Evolutionary conservation across 768 basidiomycete species (phyloP).

Genomic region (Solioccasus polychromus): DNA sequence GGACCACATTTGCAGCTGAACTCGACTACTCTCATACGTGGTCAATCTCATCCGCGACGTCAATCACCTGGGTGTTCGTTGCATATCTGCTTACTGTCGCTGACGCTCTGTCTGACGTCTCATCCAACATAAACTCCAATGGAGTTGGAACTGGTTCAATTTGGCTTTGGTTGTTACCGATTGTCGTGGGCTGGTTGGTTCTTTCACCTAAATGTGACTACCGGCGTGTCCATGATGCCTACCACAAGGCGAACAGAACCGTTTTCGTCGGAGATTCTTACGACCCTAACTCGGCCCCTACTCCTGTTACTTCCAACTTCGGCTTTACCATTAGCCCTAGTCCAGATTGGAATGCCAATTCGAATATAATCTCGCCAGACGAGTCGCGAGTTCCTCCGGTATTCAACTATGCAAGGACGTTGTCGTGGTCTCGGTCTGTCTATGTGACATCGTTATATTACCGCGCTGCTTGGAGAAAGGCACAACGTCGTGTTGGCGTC

Average conservation of each 20-base stretch:
- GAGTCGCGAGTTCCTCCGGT: slow-evolving; percentile 23
- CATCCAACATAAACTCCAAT: slow-evolving; percentile 25
- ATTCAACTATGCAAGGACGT: slow-evolving; percentile 23
- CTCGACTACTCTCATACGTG: slow-evolving; percentile 41
- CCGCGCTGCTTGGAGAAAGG: slow-evolving; percentile 13
- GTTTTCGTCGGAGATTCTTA: not conserved
- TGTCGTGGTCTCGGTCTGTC: slow-evolving; percentile 20
- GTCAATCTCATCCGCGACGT: slow-evolving; percentile 38
- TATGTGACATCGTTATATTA: slow-evolving; percentile 18
- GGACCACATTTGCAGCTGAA: slow-evolving; percentile 31
- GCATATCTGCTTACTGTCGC: slow-evolving; percentile 33
- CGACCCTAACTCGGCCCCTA: not conserved
- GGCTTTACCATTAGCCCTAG: slow-evolving; percentile 16
- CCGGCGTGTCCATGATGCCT: slow-evolving; percentile 23
- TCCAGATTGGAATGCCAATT: not conserved
- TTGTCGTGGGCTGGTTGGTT: slow-evolving; percentile 41
- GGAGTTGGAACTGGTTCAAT: slow-evolving; percentile 39
- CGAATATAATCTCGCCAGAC: slow-evolving; percentile 17
- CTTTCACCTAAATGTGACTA: slow-evolving; percentile 40
- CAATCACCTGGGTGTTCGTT: slow-evolving; percentile 43
- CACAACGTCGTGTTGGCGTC: slow-evolving; percentile 2
- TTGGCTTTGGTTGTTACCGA: slow-evolving; percentile 44
- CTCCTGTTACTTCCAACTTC: not conserved
- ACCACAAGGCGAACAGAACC: slow-evolving; percentile 12
- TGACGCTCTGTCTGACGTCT: slow-evolving; percentile 15